A percentile compares a stretch with the other conserved stretches of the same genome.
phyloP scores from a whole-genome alignment of 2,329 filamentous ascomycete species.

The Geosmithia morbida region DNA sequence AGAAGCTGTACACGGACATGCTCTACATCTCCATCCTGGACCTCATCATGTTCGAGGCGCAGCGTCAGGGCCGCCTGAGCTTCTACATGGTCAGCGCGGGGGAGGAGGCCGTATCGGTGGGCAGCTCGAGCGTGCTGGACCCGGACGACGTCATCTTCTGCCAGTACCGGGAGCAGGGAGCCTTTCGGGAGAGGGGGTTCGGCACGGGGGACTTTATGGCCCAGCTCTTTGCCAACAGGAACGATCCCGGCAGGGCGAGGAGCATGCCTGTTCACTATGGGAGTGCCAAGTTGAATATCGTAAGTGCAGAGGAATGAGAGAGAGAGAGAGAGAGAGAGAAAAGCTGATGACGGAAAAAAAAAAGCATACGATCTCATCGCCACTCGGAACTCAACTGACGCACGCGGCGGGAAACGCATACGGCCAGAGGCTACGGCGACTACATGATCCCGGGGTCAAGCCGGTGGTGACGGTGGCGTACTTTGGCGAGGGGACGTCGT shows the following conservation, averaged over 20 bases:
- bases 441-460: conserved; percentile 53
- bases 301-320: conserved; percentile 25
- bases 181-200: conserved; percentile 82
- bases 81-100: conserved; percentile 98
- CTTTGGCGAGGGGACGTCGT: conserved; percentile 83
- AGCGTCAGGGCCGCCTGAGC: conserved; percentile 81
- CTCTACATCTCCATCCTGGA: conserved; percentile 73
- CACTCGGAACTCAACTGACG: conserved; percentile 77
- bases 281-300: conserved; percentile 68
- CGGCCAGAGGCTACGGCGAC: conserved; percentile 67
- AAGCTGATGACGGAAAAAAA: not conserved
- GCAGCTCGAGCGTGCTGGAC: conserved; percentile 70
- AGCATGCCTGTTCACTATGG: conserved; percentile 99
- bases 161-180: conserved; percentile 87
- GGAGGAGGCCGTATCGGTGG: conserved; percentile 88
- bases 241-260: conserved; percentile 66
- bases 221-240: conserved; percentile 78
- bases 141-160: conserved; percentile 82
- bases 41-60: conserved; percentile 93
- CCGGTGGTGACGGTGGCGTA: conserved; percentile 66
- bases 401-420: conserved; percentile 82
- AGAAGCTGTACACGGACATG: conserved; percentile 53
- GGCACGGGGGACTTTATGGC: conserved; percentile 84
- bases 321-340: not conserved
- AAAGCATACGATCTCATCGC: conserved; percentile 70